phyloP scores from a whole-genome alignment of 495 filamentous ascomycete genomes.

The Beverwykella pulmonaria region DNA sequence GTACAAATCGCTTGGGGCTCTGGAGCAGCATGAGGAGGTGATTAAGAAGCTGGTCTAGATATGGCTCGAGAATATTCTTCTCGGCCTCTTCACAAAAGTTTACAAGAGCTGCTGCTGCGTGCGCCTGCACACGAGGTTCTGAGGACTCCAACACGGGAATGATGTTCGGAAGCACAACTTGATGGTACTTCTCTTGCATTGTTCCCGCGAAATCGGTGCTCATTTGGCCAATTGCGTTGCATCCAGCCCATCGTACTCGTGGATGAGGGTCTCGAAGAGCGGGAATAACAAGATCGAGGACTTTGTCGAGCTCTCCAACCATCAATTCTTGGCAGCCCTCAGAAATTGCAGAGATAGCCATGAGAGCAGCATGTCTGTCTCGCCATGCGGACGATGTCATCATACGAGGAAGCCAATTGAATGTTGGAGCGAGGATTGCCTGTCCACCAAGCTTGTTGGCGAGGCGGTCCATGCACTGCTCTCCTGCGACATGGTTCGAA shows the following conservation, averaged over 20 bases:
- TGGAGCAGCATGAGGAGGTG: constrained; percentile 82
- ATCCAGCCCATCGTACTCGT: constrained; percentile 95
- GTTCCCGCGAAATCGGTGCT: constrained; percentile 98
- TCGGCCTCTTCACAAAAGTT: constrained; percentile 99
- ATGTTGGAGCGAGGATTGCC: constrained; percentile 87
- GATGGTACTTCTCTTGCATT: constrained; percentile 96
- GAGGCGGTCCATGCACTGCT: constrained; percentile 97
- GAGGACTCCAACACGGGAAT: constrained; percentile 88
- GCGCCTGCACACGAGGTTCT: constrained; percentile 93
- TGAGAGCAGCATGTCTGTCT: constrained; percentile 94
- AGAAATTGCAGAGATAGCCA: constrained; percentile 99
- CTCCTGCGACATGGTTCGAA: constrained; percentile 94
- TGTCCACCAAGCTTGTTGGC: constrained; percentile 95
- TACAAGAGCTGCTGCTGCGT: constrained; percentile 94
- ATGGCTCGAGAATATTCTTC: constrained; percentile 87
- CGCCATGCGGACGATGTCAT: constrained; percentile 94
- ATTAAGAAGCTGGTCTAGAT: constrained; percentile 82
- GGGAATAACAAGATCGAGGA: constrained; percentile 89
- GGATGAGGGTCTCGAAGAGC: constrained; percentile 90
- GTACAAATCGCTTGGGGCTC: constrained; percentile 90
- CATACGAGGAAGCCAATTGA: constrained; percentile 96
- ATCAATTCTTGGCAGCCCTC: constrained; percentile 96
- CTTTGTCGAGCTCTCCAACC: constrained; percentile 90
- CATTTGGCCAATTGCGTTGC: constrained; percentile 99
- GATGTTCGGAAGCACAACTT: constrained; percentile 80